Evolutionary conservation across 176 grass and related monocot genomes (phyloP).

Genomic region (Tillandsia fasciculata): DNA sequence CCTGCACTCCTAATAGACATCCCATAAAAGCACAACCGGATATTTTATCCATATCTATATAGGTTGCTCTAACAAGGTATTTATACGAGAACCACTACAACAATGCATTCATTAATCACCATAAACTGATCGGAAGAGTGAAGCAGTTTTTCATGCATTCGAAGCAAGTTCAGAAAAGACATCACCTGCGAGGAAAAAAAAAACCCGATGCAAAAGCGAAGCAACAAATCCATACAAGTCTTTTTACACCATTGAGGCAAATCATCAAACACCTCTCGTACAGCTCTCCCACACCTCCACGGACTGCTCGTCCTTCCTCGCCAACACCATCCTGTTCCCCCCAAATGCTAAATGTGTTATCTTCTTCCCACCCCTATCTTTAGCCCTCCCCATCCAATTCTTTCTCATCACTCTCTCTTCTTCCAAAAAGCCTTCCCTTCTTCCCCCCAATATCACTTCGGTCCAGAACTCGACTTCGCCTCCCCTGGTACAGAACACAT

Average conservation of each 20-base stretch:
- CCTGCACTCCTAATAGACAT: no score
- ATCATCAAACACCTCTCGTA: no score
- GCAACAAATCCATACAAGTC: background rate
- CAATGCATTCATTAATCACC: no score
- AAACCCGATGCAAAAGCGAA: no score
- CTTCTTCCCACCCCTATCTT: constrained; percentile 32
- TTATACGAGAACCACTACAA: no score
- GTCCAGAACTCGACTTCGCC: constrained; percentile 73
- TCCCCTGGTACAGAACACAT: constrained; percentile 42
- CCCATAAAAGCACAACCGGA: no score
- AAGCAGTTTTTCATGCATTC: no score
- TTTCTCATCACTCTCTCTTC: constrained; percentile 63
- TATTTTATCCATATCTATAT: no score
- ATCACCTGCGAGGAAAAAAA: no score
- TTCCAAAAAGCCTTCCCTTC: background rate
- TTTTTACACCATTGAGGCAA: background rate
- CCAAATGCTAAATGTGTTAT: constrained; percentile 55
- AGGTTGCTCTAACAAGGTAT: no score
- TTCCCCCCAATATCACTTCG: constrained; percentile 33
- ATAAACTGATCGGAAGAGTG: no score
- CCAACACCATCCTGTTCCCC: constrained; percentile 78
- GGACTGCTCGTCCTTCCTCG: constrained; percentile 38
- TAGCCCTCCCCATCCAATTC: constrained; percentile 55
- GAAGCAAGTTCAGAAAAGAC: no score
- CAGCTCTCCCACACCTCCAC: constrained; percentile 77